phyloP scores from a whole-genome alignment of 306 rosid species.

The Lagenaria siceraria region DNA sequence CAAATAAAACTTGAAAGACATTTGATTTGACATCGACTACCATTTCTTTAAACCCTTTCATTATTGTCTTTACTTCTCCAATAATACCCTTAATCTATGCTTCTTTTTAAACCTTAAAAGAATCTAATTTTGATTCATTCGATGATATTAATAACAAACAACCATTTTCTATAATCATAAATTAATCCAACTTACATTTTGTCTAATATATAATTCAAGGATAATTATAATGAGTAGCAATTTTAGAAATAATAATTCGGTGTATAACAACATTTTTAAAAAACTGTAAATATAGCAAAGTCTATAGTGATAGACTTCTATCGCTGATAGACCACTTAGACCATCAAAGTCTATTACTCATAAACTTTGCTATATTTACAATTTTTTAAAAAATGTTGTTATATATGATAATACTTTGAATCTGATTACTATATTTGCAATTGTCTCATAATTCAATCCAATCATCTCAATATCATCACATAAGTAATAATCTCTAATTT shows the following conservation, averaged over 20 bases:
- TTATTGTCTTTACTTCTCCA: background rate
- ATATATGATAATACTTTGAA: no score
- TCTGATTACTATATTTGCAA: no score
- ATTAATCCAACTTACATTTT: background rate
- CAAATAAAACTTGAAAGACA: background rate
- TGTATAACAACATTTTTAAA: no score
- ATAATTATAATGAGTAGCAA: no score
- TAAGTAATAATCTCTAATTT: background rate
- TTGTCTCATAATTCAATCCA: background rate
- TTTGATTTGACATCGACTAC: background rate
- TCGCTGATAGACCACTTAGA: no score
- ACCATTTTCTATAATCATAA: background rate
- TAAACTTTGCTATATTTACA: no score
- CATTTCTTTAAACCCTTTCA: background rate
- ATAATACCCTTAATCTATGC: background rate
- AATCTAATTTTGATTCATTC: background rate
- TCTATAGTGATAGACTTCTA: no score
- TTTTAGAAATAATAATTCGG: no score
- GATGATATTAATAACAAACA: background rate
- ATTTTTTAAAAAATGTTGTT: no score
- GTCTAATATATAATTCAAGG: no score
- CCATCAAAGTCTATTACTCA: no score
- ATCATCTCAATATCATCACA: background rate
- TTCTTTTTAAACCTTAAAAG: background rate
- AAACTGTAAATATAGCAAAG: no score